A percentile compares a stretch with the other conserved stretches of the same genome.
These are phyloP conservation scores for Lactifluus hygrophoroides DNA, from an alignment of 768 basidiomycete genomes.

Conservation along the genomic window DNA sequence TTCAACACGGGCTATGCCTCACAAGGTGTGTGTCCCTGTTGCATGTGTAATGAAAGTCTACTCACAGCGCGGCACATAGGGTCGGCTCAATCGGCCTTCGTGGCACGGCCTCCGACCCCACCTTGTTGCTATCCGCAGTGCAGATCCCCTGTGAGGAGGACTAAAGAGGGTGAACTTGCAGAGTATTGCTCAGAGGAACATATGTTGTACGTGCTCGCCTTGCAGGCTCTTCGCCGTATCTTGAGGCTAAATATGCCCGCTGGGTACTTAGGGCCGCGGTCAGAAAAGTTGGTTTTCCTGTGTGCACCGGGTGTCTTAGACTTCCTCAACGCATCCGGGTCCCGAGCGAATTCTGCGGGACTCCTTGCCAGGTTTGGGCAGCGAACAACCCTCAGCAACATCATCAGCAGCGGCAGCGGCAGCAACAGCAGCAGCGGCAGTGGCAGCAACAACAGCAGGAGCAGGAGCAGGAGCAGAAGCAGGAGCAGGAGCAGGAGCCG, in stretches of 20 bases:
- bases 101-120: background rate
- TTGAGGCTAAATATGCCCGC: background rate
- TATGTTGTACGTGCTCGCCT: conserved; percentile 4
- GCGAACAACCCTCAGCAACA: too few relatives aligned
- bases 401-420: background rate
- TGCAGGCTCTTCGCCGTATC: background rate
- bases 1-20: too few relatives aligned
- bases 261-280: conserved; percentile 4
- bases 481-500: too few relatives aligned
- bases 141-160: background rate
- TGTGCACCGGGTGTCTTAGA: conserved; percentile 2
- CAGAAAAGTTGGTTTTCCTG: background rate
- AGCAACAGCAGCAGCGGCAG: background rate
- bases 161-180: background rate
- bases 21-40: too few relatives aligned
- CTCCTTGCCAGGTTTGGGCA: conserved; percentile 3
- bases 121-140: background rate
- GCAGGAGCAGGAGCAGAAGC: too few relatives aligned
- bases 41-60: too few relatives aligned
- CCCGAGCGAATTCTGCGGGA: conserved; percentile 3
- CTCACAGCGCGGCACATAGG: too few relatives aligned
- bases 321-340: conserved; percentile 4
- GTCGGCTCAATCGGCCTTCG: background rate
- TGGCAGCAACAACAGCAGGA: background rate
- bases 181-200: conserved; percentile 6